Base-by-base conservation (phyloP, 192 early-diverging fungal species). In the Haplosporangium gracile region DNA sequence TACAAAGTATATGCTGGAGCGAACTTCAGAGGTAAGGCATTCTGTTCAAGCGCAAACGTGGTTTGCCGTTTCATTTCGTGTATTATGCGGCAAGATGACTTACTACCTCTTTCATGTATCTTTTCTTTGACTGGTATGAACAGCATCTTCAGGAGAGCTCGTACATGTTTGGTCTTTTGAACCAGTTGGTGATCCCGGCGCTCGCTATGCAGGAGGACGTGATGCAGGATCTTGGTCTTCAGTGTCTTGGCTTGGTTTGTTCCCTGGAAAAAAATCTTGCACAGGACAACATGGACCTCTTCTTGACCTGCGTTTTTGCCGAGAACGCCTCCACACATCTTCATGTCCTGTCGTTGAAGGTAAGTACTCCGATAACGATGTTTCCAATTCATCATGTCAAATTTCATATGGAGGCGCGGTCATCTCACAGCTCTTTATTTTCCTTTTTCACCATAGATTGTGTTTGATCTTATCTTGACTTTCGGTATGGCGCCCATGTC, bases 171-270 rank as follows among this genome's bases (percentile, higher is more conserved):
- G 96, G 93, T 60, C 88, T 97, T 42, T 82, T 96, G 68, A 95
- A 93, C 49, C 93, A 95, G 34, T 82, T 93, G 76, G 91, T 97
- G 39, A 92, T 95, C 47, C 96, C 96, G 0, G 93, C 95, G 3
- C 90, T 97, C 32, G 91, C 92, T 88, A 92, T 90, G 80, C 85
- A 88, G 2, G 95, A 97, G 65, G 88, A 91, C 16, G 83, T 94
- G 6, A 78, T 97, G 42, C 93, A 94, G 55, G 95, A 96, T 82
- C 91, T 94, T 51, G 97, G 95, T 36, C 89, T 97, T 43, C 94
- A 97, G 71, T 97, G 97, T 78, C 90, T 97, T 70, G 95, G 95
- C 18, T 91, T 97, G 39, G 91, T 91, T 73, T 97, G 97, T 81
- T 85, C 92, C 24, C 82, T 96, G 42, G 96, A 97, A 83, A 94